A percentile compares a stretch with the other conserved stretches of the same genome.
Evolutionary conservation across 2,329 filamentous ascomycete species (phyloP).

Genomic region (Zymoseptoria brevis): DNA sequence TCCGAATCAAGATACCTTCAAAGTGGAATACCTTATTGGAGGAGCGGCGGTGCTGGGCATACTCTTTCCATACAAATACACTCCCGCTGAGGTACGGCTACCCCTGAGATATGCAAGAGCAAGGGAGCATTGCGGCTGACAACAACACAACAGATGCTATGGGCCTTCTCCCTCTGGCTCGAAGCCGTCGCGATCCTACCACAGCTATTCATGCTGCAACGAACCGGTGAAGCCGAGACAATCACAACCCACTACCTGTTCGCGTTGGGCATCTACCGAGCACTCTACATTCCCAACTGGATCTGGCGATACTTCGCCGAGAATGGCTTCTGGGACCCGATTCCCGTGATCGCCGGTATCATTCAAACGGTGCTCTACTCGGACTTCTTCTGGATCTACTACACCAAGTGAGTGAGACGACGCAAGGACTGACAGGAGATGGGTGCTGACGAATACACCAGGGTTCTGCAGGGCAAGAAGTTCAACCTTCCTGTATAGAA

Average conservation of each 20-base stretch:
- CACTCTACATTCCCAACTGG: slow-evolving; percentile 98
- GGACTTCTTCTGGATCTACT: slow-evolving; percentile 99
- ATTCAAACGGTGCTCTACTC: slow-evolving; percentile 93
- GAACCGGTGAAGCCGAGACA: slow-evolving; percentile 97
- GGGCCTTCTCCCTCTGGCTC: slow-evolving; percentile 98
- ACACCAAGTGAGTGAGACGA: slow-evolving; percentile 63
- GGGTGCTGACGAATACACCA: slow-evolving; percentile 16
- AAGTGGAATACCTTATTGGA: slow-evolving; percentile 85
- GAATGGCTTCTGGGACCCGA: slow-evolving; percentile 61
- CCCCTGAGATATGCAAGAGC: slow-evolving; percentile 1
- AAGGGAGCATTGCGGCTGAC: slow-evolving; percentile 2
- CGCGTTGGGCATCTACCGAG: slow-evolving; percentile 81
- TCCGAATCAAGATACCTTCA: slow-evolving; percentile 94
- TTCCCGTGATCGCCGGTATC: slow-evolving; percentile 80
- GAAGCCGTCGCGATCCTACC: slow-evolving; percentile 94
- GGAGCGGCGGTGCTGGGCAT: slow-evolving; percentile 71
- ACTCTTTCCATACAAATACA: slow-evolving; percentile 79
- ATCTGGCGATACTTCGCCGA: slow-evolving; percentile 82
- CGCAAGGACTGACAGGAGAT: neutral
- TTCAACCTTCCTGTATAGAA: slow-evolving; percentile 46
- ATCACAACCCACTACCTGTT: slow-evolving; percentile 98
- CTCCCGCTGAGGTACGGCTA: slow-evolving; percentile 51
- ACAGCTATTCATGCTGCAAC: slow-evolving; percentile 95
- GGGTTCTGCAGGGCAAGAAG: slow-evolving; percentile 47
- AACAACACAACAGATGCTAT: slow-evolving; percentile 59